Conservation (phyloP, 495 filamentous ascomycete genomes). For the Bryoglossum gracile region DNA sequence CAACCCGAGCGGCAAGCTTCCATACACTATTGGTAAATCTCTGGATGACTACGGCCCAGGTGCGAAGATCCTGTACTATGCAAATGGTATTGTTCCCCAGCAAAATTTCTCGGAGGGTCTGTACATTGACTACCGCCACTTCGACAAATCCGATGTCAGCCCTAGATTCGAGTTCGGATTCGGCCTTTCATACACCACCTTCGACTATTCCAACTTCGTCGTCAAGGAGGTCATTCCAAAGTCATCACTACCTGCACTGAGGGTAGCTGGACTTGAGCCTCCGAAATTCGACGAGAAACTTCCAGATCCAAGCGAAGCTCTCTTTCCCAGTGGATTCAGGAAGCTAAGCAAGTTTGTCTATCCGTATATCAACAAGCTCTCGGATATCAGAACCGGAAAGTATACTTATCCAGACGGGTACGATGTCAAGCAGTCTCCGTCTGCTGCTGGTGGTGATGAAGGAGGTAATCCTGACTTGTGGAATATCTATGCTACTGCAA, state of each 20-base stretch:
- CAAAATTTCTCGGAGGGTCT: conserved; percentile 79
- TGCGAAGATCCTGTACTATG: conserved; percentile 65
- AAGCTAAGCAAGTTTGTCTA: conserved; percentile 77
- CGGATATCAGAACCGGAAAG: conserved; percentile 45
- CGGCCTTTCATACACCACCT: conserved; percentile 75
- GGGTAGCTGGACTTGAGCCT: conserved; percentile 45
- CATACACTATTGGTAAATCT: conserved; percentile 82
- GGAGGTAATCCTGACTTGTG: conserved; percentile 85
- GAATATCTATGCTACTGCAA: conserved; percentile 54
- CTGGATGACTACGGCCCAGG: conserved; percentile 77
- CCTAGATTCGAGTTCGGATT: conserved; percentile 76
- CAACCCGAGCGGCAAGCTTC: conserved; percentile 80
- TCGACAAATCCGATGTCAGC: conserved; percentile 62
- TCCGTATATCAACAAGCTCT: conserved; percentile 61
- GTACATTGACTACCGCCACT: conserved; percentile 86
- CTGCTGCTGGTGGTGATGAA: conserved; percentile 67
- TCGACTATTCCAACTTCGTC: conserved; percentile 55
- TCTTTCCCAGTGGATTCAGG: conserved; percentile 63
- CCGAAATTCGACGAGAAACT: conserved; percentile 58
- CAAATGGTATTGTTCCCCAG: conserved; percentile 70
- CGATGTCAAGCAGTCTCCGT: conserved; percentile 42
- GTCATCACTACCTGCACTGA: conserved; percentile 50
- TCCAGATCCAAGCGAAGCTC: conserved; percentile 46
- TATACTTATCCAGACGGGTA: conserved; percentile 75
- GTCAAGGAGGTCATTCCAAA: conserved; percentile 50